These are phyloP conservation scores for Dactylellina parvicollis DNA, from an alignment of 2,329 filamentous ascomycete species.

Conservation along the genomic window DNA sequence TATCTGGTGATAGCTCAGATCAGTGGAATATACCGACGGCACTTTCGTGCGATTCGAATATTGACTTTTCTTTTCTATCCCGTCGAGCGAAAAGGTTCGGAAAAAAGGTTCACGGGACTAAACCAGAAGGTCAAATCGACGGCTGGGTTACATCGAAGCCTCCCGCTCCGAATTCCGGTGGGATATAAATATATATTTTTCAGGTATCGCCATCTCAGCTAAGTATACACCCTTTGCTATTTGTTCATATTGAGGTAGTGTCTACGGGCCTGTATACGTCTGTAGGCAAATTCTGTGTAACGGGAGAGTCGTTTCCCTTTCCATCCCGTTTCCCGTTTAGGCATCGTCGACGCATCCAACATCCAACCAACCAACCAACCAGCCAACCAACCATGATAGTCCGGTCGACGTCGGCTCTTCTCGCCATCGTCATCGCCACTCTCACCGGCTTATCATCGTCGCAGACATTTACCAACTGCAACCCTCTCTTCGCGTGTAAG, in stretches of 20 bases:
- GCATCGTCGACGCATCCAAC: background rate
- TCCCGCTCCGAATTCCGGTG: background rate
- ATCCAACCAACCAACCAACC: background rate
- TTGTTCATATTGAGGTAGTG: background rate
- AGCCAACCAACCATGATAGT: conserved; percentile 27
- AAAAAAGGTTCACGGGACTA: conserved; percentile 5
- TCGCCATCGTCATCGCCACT: conserved; percentile 29
- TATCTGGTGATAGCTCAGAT: too few species aligned
- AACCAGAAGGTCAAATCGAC: background rate
- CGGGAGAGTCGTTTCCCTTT: background rate
- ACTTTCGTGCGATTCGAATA: background rate
- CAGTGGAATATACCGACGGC: too few species aligned
- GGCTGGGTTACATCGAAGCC: background rate
- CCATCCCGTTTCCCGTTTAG: conserved; percentile 32
- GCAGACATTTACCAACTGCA: conserved; percentile 69
- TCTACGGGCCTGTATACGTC: background rate
- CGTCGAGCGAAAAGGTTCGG: background rate
- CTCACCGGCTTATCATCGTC: conserved; percentile 60
- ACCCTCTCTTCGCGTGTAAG: conserved; percentile 64
- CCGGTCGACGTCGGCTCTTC: conserved; percentile 9
- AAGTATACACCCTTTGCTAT: background rate
- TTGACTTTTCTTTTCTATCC: background rate
- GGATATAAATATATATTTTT: background rate
- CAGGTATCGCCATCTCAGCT: background rate
- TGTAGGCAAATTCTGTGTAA: conserved; percentile 18